Evolutionary conservation across 768 basidiomycete genomes (phyloP).

Genomic region (Amanita rimosa): DNA sequence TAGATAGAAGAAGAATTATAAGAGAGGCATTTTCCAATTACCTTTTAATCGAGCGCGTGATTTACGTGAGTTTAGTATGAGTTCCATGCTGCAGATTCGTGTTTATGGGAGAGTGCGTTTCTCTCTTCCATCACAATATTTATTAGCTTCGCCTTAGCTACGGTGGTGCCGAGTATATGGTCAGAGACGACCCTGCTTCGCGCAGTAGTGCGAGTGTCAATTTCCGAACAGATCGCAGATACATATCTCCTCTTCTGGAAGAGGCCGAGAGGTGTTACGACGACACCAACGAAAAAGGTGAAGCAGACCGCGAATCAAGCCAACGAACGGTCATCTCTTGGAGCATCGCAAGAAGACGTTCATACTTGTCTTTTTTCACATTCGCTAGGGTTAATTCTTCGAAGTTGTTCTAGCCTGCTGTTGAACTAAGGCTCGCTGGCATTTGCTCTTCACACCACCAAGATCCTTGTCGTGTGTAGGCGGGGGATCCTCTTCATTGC

Average conservation of each 20-base stretch:
- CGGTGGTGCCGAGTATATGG: background rate
- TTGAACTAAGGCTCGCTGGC: no score
- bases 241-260: background rate
- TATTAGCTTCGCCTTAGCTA: background rate
- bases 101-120: background rate
- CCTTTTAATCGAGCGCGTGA: background rate
- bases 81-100: background rate
- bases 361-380: background rate
- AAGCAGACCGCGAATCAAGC: background rate
- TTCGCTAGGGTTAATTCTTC: background rate
- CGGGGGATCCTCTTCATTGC: no score
- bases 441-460: no score
- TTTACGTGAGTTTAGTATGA: background rate
- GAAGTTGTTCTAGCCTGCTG: no score
- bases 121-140: background rate
- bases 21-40: background rate
- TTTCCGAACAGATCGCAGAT: background rate
- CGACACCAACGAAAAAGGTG: background rate
- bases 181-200: background rate
- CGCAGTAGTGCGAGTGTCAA: background rate
- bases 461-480: no score
- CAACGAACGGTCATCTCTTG: background rate
- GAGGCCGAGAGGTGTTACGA: background rate
- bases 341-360: background rate
- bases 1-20: constrained; percentile 4